phyloP scores from a whole-genome alignment of 169 alveolate genomes.

The Eimeria tenella region DNA sequence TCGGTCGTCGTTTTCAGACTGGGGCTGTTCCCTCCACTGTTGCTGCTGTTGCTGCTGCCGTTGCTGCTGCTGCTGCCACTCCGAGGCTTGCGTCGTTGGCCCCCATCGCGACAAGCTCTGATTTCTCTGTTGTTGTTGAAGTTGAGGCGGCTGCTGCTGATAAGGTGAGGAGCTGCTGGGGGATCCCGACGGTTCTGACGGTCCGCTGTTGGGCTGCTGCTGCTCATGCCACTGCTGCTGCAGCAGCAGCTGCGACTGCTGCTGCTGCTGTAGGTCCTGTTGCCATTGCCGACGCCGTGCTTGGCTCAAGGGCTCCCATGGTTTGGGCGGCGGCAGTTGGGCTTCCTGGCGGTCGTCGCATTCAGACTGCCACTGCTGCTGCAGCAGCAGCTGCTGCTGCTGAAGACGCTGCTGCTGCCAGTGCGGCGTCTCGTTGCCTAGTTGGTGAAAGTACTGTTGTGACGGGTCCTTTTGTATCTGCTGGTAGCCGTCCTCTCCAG shows the following conservation, averaged over 20 bases:
- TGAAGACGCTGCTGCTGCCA: neutral
- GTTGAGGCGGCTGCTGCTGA: neutral
- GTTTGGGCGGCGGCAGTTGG: neutral
- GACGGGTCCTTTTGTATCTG: neutral
- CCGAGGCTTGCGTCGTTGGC: neutral
- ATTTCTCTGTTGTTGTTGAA: neutral
- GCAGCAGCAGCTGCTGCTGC: neutral
- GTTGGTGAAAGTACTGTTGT: neutral
- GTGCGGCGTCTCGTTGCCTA: neutral
- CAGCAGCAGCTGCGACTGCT: neutral
- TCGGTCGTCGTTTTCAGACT: neutral
- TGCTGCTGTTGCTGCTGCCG: neutral
- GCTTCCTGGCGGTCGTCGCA: too few relatives aligned
- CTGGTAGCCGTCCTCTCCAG: too few relatives aligned
- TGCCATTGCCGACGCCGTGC: neutral
- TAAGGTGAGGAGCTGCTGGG: neutral
- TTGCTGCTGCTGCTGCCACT: constrained; percentile 24
- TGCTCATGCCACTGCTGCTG: constrained; percentile 24
- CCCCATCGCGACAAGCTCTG: neutral
- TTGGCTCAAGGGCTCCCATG: neutral
- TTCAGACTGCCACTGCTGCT: neutral
- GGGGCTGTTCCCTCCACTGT: neutral
- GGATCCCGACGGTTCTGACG: neutral
- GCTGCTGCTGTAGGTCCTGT: neutral
- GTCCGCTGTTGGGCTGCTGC: neutral